These are phyloP conservation scores for Dysphania ambrosioides DNA, from an alignment of 148 eudicot genomes.

Conservation along the genomic window DNA sequence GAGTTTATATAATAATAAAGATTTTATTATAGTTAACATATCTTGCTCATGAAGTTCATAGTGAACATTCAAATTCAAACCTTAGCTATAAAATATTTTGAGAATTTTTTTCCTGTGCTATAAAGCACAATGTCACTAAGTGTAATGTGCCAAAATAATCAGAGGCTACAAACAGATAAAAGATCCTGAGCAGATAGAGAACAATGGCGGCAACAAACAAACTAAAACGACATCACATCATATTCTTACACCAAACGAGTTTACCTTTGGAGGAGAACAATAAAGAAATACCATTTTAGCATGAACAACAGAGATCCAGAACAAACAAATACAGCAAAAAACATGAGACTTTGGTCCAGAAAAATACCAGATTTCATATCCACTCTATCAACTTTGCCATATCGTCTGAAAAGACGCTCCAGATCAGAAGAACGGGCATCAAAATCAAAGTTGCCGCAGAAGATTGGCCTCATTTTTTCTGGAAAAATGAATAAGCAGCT, in stretches of 20 bases:
- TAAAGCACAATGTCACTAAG: too few relatives aligned
- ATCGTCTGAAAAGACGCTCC: slow-evolving; percentile 55
- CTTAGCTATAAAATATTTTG: too few relatives aligned
- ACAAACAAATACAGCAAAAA: neutral
- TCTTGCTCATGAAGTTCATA: too few relatives aligned
- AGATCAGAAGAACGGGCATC: slow-evolving; percentile 54
- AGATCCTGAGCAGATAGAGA: neutral
- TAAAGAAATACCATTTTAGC: neutral
- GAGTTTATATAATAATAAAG: too few relatives aligned
- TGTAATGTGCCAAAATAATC: too few relatives aligned
- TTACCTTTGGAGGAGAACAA: neutral
- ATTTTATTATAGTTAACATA: too few relatives aligned
- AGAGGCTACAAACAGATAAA: too few relatives aligned
- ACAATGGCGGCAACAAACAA: neutral
- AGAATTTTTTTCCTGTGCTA: too few relatives aligned
- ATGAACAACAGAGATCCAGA: neutral
- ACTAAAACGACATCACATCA: neutral
- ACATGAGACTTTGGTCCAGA: neutral
- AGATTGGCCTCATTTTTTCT: slow-evolving; percentile 53
- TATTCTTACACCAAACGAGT: neutral
- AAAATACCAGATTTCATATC: slow-evolving; percentile 60
- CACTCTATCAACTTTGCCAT: slow-evolving; percentile 66
- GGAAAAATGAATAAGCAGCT: slow-evolving; percentile 1
- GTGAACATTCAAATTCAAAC: too few relatives aligned
- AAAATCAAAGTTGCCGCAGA: slow-evolving; percentile 60